A percentile compares a stretch with the other conserved stretches of the same genome.
phyloP scores from a whole-genome alignment of 2,329 filamentous ascomycete genomes.

The Magnaporthiopsis incrustans region DNA sequence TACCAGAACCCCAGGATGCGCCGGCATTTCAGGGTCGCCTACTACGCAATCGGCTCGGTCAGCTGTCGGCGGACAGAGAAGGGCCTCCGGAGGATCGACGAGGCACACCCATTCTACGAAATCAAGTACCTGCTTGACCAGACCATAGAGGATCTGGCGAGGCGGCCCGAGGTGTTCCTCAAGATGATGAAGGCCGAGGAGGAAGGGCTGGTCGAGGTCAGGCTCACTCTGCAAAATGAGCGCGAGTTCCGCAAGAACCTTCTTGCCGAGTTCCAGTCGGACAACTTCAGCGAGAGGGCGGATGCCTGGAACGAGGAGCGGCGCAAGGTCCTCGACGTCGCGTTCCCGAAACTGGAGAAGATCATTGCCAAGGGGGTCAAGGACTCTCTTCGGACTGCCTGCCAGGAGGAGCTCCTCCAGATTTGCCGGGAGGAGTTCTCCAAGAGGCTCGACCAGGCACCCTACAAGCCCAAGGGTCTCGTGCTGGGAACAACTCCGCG shows the following conservation, averaged over 20 bases:
- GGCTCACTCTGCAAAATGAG: slow-evolving; percentile 67
- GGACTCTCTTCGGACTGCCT: slow-evolving; percentile 86
- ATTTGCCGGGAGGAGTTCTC: slow-evolving; percentile 83
- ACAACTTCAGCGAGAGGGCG: slow-evolving; percentile 90
- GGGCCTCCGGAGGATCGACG: slow-evolving; percentile 85
- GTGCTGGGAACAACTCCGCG: slow-evolving; percentile 79
- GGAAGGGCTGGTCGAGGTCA: slow-evolving; percentile 84
- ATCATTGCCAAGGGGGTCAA: slow-evolving; percentile 89
- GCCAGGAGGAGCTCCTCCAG: slow-evolving; percentile 85
- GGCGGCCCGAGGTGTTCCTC: slow-evolving; percentile 80
- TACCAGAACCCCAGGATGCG: slow-evolving; percentile 82
- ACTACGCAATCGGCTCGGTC: slow-evolving; percentile 75
- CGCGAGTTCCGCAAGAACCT: slow-evolving; percentile 69
- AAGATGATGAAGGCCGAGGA: slow-evolving; percentile 98
- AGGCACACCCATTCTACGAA: slow-evolving; percentile 93
- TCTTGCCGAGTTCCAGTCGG: slow-evolving; percentile 78
- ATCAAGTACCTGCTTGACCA: slow-evolving; percentile 95
- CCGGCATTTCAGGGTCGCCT: slow-evolving; percentile 74
- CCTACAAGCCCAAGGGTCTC: slow-evolving; percentile 92
- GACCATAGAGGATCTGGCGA: slow-evolving; percentile 71
- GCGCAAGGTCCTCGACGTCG: slow-evolving; percentile 73
- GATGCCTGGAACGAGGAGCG: slow-evolving; percentile 92
- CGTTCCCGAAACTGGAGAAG: slow-evolving; percentile 72
- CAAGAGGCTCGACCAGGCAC: slow-evolving; percentile 86
- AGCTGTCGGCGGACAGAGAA: slow-evolving; percentile 91